Percentiles rank a stretch among this genome's conserved stretches.
phyloP scores from a whole-genome alignment of 495 filamentous ascomycete species.

The Hypoxylon crocopeplum region DNA sequence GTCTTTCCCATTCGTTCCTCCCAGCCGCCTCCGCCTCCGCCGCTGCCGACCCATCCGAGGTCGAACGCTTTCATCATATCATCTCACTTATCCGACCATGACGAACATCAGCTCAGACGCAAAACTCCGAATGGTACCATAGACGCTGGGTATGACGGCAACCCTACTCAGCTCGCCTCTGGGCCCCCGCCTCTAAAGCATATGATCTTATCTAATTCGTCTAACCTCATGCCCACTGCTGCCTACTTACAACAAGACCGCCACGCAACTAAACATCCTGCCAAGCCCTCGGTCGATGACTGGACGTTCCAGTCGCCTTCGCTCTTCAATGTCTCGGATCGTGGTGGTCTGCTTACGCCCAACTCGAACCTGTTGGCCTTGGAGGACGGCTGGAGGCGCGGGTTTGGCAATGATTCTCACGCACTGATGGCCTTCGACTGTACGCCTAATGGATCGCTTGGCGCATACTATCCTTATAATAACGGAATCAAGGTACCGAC shows the following conservation, averaged over 20 bases:
- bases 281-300: constrained; percentile 17
- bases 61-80: constrained; percentile 34
- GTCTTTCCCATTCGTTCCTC: constrained; percentile 50
- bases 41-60: constrained; percentile 26
- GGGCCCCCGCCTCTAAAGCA: constrained; percentile 86
- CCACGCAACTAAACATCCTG: constrained; percentile 19
- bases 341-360: constrained; percentile 7
- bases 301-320: constrained; percentile 29
- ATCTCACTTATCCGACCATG: constrained; percentile 47
- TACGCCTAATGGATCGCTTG: constrained; percentile 26
- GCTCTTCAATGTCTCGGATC: constrained; percentile 18
- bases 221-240: constrained; percentile 48
- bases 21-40: constrained; percentile 35
- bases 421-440: constrained; percentile 28
- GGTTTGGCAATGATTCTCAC: constrained; percentile 27
- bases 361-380: constrained; percentile 21
- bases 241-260: constrained; percentile 39
- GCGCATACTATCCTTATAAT: constrained; percentile 45
- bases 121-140: constrained; percentile 96
- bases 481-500: constrained; percentile 66
- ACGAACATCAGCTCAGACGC: constrained; percentile 83
- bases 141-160: constrained; percentile 92
- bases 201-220: constrained; percentile 70
- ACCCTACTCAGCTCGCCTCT: constrained; percentile 73
- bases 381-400: constrained; percentile 26